These are phyloP conservation scores for Tolypocladium amazonense DNA, from an alignment of 2,329 filamentous ascomycete genomes.

Conservation along the genomic window DNA sequence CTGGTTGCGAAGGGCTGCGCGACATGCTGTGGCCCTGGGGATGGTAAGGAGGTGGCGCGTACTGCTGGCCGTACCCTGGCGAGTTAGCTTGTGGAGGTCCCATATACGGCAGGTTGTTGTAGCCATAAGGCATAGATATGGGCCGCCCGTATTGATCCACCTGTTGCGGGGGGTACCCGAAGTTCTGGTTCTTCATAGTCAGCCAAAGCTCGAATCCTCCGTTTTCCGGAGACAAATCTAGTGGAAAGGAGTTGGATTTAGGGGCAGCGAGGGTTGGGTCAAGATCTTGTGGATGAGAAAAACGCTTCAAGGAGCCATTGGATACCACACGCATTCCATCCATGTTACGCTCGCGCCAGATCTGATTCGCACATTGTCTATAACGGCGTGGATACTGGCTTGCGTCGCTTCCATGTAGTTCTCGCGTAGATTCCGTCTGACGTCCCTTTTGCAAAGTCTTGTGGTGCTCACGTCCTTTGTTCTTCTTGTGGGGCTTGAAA, in stretches of 20 bases:
- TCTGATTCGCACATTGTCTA: conserved; percentile 33
- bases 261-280: conserved; percentile 2
- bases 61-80: conserved; percentile 39
- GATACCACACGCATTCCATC: conserved; percentile 11
- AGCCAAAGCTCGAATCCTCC: conserved; percentile 65
- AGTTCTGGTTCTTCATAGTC: conserved; percentile 58
- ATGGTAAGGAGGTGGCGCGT: conserved; percentile 27
- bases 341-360: conserved; percentile 16
- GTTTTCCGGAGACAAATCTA: conserved; percentile 59
- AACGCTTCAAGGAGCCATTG: conserved; percentile 7
- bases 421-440: conserved; percentile 25
- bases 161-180: conserved; percentile 38
- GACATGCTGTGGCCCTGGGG: conserved; percentile 64
- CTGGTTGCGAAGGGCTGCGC: conserved; percentile 70
- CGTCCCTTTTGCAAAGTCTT: conserved; percentile 30
- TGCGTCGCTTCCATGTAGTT: conserved; percentile 20
- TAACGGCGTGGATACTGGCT: conserved; percentile 28
- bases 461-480: conserved; percentile 34
- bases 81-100: conserved; percentile 31
- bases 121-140: conserved; percentile 29
- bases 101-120: conserved; percentile 41
- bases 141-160: conserved; percentile 28
- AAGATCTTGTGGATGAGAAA: conserved; percentile 5
- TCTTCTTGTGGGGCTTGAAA: conserved; percentile 32
- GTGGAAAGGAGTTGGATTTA: conserved; percentile 14